Conservation (phyloP, 1,284 basidiomycete genomes). For the Trametes sp. region DNA sequence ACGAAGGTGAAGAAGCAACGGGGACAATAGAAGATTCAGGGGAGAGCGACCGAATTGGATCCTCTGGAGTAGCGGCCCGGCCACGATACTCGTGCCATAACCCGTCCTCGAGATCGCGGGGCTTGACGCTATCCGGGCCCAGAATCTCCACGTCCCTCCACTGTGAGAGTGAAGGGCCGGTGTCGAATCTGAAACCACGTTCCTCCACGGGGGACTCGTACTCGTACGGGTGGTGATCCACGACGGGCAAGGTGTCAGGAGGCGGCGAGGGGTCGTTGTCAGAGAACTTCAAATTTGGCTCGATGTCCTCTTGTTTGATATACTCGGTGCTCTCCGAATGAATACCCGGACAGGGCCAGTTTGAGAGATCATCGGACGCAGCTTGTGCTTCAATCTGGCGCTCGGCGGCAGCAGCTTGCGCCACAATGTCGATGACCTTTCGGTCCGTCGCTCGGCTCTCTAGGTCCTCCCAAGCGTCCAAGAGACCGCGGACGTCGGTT, state of each 20-base stretch:
- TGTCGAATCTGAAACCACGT: conserved; percentile 12
- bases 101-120: conserved; percentile 53
- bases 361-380: conserved; percentile 45
- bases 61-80: conserved; percentile 27
- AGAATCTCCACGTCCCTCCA: conserved; percentile 59
- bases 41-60: conserved; percentile 22
- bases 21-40: conserved; percentile 26
- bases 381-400: conserved; percentile 28
- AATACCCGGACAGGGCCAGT: conserved; percentile 51
- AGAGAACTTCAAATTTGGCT: conserved; percentile 29
- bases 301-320: conserved; percentile 47
- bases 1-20: conserved; percentile 24
- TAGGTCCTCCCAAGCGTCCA: conserved; percentile 72
- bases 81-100: conserved; percentile 43
- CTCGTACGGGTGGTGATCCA: conserved; percentile 26
- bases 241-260: conserved; percentile 23
- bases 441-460: conserved; percentile 35
- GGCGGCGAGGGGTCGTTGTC: conserved; percentile 31
- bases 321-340: conserved; percentile 40
- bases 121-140: conserved; percentile 56
- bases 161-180: conserved; percentile 35
- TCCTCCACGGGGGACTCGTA: conserved; percentile 34
- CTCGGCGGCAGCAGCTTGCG: conserved; percentile 47
- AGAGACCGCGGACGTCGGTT: conserved; percentile 62
- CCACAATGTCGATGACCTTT: conserved; percentile 50